Evolutionary conservation across 495 filamentous ascomycete genomes (phyloP), one percentile per base, ranked within the genome.

Genomic region (Poronia punctata): DNA sequence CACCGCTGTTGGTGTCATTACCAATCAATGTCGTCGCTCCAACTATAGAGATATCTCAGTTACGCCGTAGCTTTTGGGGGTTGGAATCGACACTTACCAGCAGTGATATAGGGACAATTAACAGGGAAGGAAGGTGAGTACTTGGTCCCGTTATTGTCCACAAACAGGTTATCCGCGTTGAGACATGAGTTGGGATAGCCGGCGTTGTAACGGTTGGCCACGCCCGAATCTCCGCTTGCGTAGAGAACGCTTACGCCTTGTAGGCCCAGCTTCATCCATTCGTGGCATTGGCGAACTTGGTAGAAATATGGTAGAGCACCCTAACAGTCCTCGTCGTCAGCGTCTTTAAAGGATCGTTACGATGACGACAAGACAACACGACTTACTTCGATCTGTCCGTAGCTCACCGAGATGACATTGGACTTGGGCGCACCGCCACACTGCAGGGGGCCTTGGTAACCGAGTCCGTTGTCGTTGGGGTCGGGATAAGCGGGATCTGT

Each of bases 71-170:
- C 17, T 21, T 86, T 82, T 12, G 83, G 30, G 63, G 61, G 2
- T 79, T 83, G 9, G 72, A 79, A 3, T 82, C 80, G 19, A 86
- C 2, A 72, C 68, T 21, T 65, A 50, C 15, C 82, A 1, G 80
- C 59, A 2, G 84, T 88, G 3, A 87, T 74, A 54, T 77, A 89
- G 0, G 84, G 84, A 54, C 84, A 88, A 19, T 72, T 59, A 4
- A 75, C 82, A 0, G 84, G 84, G 70, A 88, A 88, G 16, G 71
- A 74, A 5, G 83, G 75, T 2, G 76, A 69, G 68, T 86, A 87
- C 2, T 30, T 25, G 3, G 43, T 46, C 21, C 37, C 43, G 9
- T 40, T 33, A 19, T 40, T 40, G 23, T 39, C 43, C 0, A 45
- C 42, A 21, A 24, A 39, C 23, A 35, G 21, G 8, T 45, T 24